Percentiles rank a stretch among this genome's conserved stretches.
These are phyloP conservation scores for Lasiosphaeria hispida DNA, from an alignment of 495 filamentous ascomycete genomes.

Conservation along the genomic window DNA sequence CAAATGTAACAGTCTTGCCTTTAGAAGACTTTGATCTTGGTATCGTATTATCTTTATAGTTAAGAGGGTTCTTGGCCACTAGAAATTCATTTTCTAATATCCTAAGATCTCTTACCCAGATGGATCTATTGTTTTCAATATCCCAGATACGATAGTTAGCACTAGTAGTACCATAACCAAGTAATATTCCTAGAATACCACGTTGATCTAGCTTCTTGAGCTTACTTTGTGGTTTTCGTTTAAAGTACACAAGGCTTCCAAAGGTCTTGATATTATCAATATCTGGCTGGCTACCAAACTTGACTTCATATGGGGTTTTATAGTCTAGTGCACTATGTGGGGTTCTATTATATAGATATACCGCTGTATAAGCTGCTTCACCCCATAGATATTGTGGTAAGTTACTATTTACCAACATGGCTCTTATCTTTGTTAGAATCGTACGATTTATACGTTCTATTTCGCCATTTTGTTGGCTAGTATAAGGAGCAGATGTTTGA, in stretches of 20 bases:
- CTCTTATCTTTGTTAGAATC: no score
- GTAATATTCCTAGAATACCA: neutral
- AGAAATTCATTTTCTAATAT: constrained; percentile 4
- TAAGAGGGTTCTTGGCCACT: neutral
- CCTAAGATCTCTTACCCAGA: constrained; percentile 5
- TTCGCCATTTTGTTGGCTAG: no score
- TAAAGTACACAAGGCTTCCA: neutral
- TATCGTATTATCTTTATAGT: neutral
- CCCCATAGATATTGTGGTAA: no score
- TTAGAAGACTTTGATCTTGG: neutral
- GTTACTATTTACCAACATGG: no score
- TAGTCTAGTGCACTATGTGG: neutral
- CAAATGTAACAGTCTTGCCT: no score
- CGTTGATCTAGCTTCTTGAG: neutral
- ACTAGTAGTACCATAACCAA: neutral
- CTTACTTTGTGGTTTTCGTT: neutral
- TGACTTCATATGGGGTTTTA: constrained; percentile 6
- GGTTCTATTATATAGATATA: neutral
- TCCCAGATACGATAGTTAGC: constrained; percentile 1
- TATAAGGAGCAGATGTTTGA: no score
- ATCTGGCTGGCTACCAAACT: constrained; percentile 1
- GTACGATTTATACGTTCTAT: no score
- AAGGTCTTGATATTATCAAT: neutral
- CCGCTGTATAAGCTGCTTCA: no score
- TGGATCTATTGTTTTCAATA: constrained; percentile 2